Base-by-base conservation (phyloP, 306 rosid species). In the Lathyrus aphaca region DNA sequence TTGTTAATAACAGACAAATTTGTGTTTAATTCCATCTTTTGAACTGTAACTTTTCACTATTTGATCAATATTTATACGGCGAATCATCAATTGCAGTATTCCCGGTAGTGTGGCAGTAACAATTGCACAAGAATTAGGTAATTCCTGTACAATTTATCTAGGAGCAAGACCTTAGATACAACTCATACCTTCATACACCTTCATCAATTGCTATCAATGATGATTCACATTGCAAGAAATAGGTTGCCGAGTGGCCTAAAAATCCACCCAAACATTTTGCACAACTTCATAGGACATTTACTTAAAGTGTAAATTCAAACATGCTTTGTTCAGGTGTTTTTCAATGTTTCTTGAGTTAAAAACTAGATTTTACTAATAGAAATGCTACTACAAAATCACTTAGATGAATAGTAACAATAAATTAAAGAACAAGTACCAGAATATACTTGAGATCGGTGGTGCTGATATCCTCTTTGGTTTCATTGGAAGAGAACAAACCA, bases 381-480 rank as follows among this genome's bases (percentile, higher is more conserved):
- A n/a, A n/a, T n/a, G n/a, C n/a, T n/a, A n/a, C 8, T 30, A 30
- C 8, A 29, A 29, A 29, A 29, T 29, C 4, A 29, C 4, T 29
- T 29, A 4, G 37, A 30, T 53, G 13, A 18, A 11, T 1, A 61
- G 37, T 35, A 17, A 23, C 16, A 30, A 45, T 1, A 39, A 48
- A 8, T 10, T 27, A 6, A 57, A 74, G 29, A 60, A 21, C 3
- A 66, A 53, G 74, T 87, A 91, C 99, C 96, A 94, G 78, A 68
- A 87, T 30, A 56, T 94, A 91, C 80, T 94, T 94, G 23, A 94
- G 91, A 82, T 87, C 86, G 25, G 86, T 46, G 18, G 99, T 91
- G 83, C 86, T 80, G 64, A 94, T 86, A 84, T 94, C 99, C 5
- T 94, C 99, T 72, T 91, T 94, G 80, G 89, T 87, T 83, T 94